Conservation (phyloP, 257 asterid species). For the Nicotiana attenuata region DNA sequence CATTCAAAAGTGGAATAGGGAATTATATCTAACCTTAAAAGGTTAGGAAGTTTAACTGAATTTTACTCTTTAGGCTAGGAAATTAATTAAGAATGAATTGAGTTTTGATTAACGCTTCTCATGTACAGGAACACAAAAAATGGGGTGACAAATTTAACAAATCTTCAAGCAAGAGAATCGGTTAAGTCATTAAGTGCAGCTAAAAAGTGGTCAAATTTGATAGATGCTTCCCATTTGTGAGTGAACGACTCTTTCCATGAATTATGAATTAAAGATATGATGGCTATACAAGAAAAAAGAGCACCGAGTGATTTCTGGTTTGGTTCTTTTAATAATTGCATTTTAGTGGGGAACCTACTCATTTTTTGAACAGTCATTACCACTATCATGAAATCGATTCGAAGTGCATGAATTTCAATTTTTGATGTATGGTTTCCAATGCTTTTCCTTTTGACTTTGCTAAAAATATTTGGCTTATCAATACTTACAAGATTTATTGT, state of each 20-base stretch:
- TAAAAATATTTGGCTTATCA: neutral
- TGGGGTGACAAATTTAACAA: neutral
- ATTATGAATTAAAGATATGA: constrained; percentile 1
- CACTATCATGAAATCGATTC: neutral
- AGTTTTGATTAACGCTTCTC: too few relatives aligned
- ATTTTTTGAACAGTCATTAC: neutral
- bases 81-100: too few relatives aligned
- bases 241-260: neutral
- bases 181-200: neutral
- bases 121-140: too few relatives aligned
- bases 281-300: neutral
- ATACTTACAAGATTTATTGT: neutral
- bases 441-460: neutral
- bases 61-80: too few relatives aligned
- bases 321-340: neutral
- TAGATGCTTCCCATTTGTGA: neutral
- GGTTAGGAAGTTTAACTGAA: neutral
- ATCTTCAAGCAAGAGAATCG: neutral
- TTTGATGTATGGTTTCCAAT: constrained; percentile 8
- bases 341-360: constrained; percentile 19
- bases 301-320: neutral
- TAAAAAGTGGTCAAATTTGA: neutral
- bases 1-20: neutral
- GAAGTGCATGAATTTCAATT: neutral
- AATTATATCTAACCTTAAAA: neutral